phyloP scores from a whole-genome alignment of 805 yeast species.

The Yamadazyma ubonensis region DNA sequence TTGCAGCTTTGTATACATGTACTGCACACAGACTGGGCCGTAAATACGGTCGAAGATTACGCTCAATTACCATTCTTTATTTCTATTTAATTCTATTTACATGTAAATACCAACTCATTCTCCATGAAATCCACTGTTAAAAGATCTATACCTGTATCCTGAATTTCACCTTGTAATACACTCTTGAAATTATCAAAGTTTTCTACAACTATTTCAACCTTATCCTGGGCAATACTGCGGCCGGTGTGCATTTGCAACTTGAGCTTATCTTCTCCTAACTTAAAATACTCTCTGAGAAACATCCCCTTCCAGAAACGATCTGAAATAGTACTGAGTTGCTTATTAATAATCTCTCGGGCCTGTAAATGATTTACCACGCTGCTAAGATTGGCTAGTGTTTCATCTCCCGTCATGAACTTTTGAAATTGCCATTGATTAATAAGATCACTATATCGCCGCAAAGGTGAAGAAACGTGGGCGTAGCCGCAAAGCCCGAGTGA shows the following conservation, averaged over 20 bases:
- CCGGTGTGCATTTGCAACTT: conserved; percentile 15
- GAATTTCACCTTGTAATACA: conserved; percentile 25
- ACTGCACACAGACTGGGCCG: too few relatives aligned
- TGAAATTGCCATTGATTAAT: conserved; percentile 74
- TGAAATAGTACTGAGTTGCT: conserved; percentile 24
- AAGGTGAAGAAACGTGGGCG: conserved; percentile 83
- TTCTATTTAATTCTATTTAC: too few relatives aligned
- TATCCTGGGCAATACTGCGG: conserved; percentile 5
- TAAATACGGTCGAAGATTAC: too few relatives aligned
- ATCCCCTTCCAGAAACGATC: conserved; percentile 38
- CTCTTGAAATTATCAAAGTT: conserved; percentile 14
- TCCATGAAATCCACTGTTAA: conserved; percentile 40
- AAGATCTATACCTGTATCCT: conserved; percentile 17
- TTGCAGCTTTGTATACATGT: too few relatives aligned
- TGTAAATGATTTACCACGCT: conserved; percentile 31
- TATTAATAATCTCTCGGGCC: conserved; percentile 28
- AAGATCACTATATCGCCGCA: conserved; percentile 79
- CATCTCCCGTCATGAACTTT: conserved; percentile 13
- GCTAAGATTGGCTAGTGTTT: conserved; percentile 9
- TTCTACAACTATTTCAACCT: not conserved
- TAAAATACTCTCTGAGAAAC: conserved; percentile 30
- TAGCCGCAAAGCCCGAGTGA: conserved; percentile 64
- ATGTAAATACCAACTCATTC: conserved; percentile 28
- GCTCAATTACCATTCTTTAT: too few relatives aligned
- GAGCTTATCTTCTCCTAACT: conserved; percentile 13